A percentile compares a stretch with the other conserved stretches of the same genome.
Evolutionary conservation across 2,329 filamentous ascomycete species (phyloP).

Genomic region (Curvularia hawaiiensis): DNA sequence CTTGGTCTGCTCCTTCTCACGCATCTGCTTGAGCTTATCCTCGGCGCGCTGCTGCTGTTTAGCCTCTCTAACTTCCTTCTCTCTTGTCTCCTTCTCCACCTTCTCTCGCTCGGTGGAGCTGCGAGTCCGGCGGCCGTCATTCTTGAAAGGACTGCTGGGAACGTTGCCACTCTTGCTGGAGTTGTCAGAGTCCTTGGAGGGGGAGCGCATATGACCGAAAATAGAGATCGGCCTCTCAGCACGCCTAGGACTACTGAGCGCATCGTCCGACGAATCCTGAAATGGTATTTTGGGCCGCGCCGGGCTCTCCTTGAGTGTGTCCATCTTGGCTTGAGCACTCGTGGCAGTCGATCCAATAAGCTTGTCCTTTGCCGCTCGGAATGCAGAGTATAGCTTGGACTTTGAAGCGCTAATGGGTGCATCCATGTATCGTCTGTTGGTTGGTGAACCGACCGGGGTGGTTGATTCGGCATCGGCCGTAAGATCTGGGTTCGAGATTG

Average conservation of each 20-base stretch:
- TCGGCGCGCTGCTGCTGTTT: conserved; percentile 67
- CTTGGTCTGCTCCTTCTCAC: conserved; percentile 73
- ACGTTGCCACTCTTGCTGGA: conserved; percentile 29
- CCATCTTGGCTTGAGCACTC: conserved; percentile 63
- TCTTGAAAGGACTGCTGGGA: conserved; percentile 41
- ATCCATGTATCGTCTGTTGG: conserved; percentile 62
- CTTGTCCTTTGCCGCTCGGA: conserved; percentile 85
- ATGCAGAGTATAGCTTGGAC: conserved; percentile 86
- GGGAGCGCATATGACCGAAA: conserved; percentile 44
- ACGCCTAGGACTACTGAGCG: conserved; percentile 42
- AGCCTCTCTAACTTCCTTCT: conserved; percentile 59
- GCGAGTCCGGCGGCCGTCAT: conserved; percentile 56
- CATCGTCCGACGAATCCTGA: conserved; percentile 40
- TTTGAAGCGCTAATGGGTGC: conserved; percentile 91
- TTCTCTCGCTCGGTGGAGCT: conserved; percentile 68
- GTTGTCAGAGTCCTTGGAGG: conserved; percentile 44
- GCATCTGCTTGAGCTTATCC: conserved; percentile 69
- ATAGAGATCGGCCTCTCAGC: conserved; percentile 38
- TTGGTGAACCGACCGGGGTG: conserved; percentile 63
- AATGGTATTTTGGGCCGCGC: conserved; percentile 32
- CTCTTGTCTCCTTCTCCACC: conserved; percentile 63
- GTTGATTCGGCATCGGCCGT: conserved; percentile 53
- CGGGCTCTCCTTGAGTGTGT: conserved; percentile 52
- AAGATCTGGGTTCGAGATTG: conserved; percentile 52
- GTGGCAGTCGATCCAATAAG: conserved; percentile 74